Evolutionary conservation across 1,284 basidiomycete species (phyloP), one percentile per base, ranked within the genome.

Genomic region (Sanguinoderma infundibulare): DNA sequence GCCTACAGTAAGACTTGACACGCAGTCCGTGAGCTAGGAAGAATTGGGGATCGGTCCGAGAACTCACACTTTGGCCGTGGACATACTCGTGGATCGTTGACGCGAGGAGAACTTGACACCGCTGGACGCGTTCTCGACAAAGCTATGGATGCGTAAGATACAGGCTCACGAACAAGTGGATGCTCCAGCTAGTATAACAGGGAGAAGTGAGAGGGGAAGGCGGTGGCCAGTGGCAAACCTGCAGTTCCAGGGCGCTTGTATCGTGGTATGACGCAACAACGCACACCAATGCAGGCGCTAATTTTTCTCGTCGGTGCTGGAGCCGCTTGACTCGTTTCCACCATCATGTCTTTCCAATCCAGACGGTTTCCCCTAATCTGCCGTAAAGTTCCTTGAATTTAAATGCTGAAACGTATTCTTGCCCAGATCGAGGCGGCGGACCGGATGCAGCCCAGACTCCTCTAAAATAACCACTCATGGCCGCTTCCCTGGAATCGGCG

Each of bases 1-100:
- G 2, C 96, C 97, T 44, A 98, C 88, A 7, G 94, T 90, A 57
- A 98, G 83, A 67, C 95, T 96, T n/a, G 32, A 2, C 24, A 5
- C 7, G 5, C 17, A 8, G 20, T 28, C 22, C 22, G 39, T 24
- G 17, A n/a, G 14, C 15, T 14, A 10, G 3, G 28, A n/a, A 26
- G 26, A 8, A 1, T 36, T 14, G n/a, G 4, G 7, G 12, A 1
- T 14, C 22, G 17, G 17, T 1, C 14, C 17, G 17, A 32, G 17
- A 14, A 54, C 69, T 62, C 50, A 69, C 68, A 70, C 67, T 53
- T 70, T 70, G 14, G 62, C 42, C 49, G 66, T 42, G 46, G 66
- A 62, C 62, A 67, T 68, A 35, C 30, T 20, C 9, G 28, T 20
- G 28, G 44, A 38, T 26, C 15, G 26, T 28, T 8, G 26, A n/a